A percentile compares a stretch with the other conserved stretches of the same genome.
These are phyloP conservation scores for Amauroascus verrucosus DNA, from an alignment of 2,329 filamentous ascomycete genomes.

Conservation along the genomic window DNA sequence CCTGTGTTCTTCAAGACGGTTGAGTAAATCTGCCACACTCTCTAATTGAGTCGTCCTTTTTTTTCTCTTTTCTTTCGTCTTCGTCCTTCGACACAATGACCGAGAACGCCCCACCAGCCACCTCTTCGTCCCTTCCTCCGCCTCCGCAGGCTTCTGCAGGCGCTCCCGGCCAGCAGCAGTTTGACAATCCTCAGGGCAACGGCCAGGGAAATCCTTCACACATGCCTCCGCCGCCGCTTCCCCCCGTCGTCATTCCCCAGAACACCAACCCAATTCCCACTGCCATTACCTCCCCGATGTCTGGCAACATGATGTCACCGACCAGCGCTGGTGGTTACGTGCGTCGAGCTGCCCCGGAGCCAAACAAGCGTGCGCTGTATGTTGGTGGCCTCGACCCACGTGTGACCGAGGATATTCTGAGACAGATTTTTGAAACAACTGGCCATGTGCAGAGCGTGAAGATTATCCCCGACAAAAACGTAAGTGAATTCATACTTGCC, in stretches of 20 bases:
- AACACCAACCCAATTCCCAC: conserved; percentile 94
- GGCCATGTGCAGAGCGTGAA: conserved; percentile 98
- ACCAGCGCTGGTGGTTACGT: conserved; percentile 70
- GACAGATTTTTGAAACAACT: conserved; percentile 97
- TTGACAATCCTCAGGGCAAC: conserved; percentile 61
- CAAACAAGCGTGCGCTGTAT: conserved; percentile 95
- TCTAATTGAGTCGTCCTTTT: conserved; percentile 12
- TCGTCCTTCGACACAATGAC: conserved; percentile 52
- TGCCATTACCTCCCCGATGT: conserved; percentile 80
- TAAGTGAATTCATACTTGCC: conserved; percentile 43
- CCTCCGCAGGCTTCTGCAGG: conserved; percentile 54
- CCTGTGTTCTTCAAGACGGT: conserved; percentile 9
- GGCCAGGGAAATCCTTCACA: conserved; percentile 59
- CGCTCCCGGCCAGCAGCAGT: conserved; percentile 56
- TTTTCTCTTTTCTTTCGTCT: conserved; percentile 18
- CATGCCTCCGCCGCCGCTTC: conserved; percentile 82
- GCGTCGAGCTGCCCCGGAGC: conserved; percentile 87
- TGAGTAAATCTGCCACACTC: conserved; percentile 9
- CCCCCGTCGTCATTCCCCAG: conserved; percentile 76
- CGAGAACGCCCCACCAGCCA: conserved; percentile 57
- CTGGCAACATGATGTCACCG: conserved; percentile 75
- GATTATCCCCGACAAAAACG: conserved; percentile 99
- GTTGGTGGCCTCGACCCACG: conserved; percentile 89
- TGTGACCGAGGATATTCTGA: conserved; percentile 90
- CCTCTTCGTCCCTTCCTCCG: conserved; percentile 56